These are phyloP conservation scores for Mycocentrospora acerina DNA, from an alignment of 2,329 filamentous ascomycete genomes.

Conservation along the genomic window DNA sequence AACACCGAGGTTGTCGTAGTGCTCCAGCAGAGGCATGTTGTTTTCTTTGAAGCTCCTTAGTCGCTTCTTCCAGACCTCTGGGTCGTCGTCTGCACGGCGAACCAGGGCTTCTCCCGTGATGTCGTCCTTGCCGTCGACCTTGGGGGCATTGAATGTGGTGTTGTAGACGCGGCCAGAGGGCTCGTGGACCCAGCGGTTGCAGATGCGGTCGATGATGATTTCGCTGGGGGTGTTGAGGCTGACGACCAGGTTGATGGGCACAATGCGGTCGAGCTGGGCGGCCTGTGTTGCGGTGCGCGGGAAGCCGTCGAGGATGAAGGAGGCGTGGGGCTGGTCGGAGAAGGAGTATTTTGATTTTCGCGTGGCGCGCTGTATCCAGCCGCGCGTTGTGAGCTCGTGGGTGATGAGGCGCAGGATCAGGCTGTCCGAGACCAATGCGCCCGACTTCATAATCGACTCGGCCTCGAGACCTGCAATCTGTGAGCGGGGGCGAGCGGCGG, in stretches of 20 bases:
- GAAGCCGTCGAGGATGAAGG: slow-evolving; percentile 95
- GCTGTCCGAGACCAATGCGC: slow-evolving; percentile 85
- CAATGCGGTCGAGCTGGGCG: slow-evolving; percentile 70
- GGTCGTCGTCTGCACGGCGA: slow-evolving; percentile 81
- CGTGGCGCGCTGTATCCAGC: slow-evolving; percentile 68
- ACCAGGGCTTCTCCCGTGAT: slow-evolving; percentile 84
- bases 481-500: slow-evolving; percentile 18
- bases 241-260: slow-evolving; percentile 94
- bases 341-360: slow-evolving; percentile 47
- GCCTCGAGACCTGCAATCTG: slow-evolving; percentile 74
- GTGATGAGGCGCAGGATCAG: slow-evolving; percentile 92
- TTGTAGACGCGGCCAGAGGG: slow-evolving; percentile 94
- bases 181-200: slow-evolving; percentile 90
- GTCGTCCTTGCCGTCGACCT: slow-evolving; percentile 79
- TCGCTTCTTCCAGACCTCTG: slow-evolving; percentile 79
- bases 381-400: slow-evolving; percentile 79
- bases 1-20: slow-evolving; percentile 82
- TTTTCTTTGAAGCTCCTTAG: slow-evolving; percentile 85
- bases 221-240: slow-evolving; percentile 81
- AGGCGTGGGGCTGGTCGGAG: slow-evolving; percentile 72
- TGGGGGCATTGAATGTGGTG: slow-evolving; percentile 85
- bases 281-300: slow-evolving; percentile 86
- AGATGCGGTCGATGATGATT: slow-evolving; percentile 86
- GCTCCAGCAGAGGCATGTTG: slow-evolving; percentile 79
- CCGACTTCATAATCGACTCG: slow-evolving; percentile 82